These are phyloP conservation scores for Zasmidium cellare DNA, from an alignment of 2,329 filamentous ascomycete genomes.

Conservation along the genomic window DNA sequence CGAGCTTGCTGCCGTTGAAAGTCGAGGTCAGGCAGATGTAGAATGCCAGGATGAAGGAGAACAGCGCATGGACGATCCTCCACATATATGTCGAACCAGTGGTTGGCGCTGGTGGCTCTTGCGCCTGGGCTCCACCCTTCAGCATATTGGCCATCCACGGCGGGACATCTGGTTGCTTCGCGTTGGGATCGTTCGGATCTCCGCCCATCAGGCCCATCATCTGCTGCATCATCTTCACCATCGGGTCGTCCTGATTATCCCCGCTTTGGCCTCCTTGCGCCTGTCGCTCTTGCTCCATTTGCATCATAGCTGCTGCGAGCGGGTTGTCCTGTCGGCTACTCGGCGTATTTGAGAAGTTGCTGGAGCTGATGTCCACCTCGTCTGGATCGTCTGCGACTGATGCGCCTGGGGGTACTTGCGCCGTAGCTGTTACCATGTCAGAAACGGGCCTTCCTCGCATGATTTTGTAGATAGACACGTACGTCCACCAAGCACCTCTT, in stretches of 20 bases:
- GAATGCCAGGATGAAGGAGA: conserved; percentile 67
- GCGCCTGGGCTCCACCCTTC: conserved; percentile 35
- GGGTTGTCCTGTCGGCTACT: conserved; percentile 23
- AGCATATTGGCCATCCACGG: conserved; percentile 49
- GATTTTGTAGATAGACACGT: neutral
- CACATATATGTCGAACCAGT: conserved; percentile 59
- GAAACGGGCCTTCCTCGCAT: neutral
- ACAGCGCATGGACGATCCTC: conserved; percentile 71
- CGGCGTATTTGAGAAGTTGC: conserved; percentile 19
- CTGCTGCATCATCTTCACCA: conserved; percentile 75
- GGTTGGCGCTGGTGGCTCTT: conserved; percentile 32
- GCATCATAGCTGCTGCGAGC: conserved; percentile 31
- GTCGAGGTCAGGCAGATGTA: conserved; percentile 69
- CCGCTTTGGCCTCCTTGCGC: conserved; percentile 6
- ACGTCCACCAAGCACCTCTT: conserved; percentile 33
- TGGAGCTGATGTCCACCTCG: conserved; percentile 66
- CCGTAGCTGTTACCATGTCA: conserved; percentile 26
- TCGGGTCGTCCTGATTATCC: conserved; percentile 56
- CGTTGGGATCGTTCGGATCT: conserved; percentile 38
- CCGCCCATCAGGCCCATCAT: conserved; percentile 38
- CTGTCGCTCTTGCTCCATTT: conserved; percentile 28
- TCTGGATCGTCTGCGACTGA: conserved; percentile 61
- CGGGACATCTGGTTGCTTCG: conserved; percentile 44
- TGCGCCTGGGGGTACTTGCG: conserved; percentile 32
- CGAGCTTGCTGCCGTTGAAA: conserved; percentile 66